Percentiles rank a stretch among this genome's conserved stretches.
Conservation (phyloP, 305 asterid genomes). For the Caryopteris hybrid region DNA sequence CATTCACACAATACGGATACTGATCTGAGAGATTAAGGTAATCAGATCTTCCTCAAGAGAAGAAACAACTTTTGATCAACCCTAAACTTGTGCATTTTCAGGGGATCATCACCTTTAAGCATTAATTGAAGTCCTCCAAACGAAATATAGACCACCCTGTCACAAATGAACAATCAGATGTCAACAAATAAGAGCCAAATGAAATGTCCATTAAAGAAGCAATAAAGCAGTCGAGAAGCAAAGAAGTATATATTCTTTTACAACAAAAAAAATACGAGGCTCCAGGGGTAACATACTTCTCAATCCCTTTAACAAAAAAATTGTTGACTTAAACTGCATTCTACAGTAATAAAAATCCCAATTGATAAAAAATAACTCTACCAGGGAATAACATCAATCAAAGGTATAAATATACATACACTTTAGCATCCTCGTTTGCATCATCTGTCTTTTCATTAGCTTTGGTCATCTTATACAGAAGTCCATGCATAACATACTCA, state of each 20-base stretch:
- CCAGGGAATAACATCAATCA: not conserved
- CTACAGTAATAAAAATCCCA: not conserved
- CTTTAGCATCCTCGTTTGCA: slow-evolving; percentile 27
- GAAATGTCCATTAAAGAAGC: not conserved
- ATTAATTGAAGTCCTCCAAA: slow-evolving; percentile 93
- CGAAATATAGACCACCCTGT: slow-evolving; percentile 58
- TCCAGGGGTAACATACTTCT: not conserved
- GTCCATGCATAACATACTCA: slow-evolving; percentile 89
- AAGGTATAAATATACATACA: slow-evolving; percentile 43
- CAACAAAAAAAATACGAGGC: not conserved
- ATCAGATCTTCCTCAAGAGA: slow-evolving; percentile 75
- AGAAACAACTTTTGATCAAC: slow-evolving; percentile 77
- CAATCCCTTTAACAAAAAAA: not conserved
- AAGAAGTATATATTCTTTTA: not conserved
- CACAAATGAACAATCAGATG: not conserved
- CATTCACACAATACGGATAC: not conserved
- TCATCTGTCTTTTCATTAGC: slow-evolving; percentile 31
- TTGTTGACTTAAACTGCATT: not conserved
- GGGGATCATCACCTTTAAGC: slow-evolving; percentile 52
- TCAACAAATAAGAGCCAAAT: not conserved
- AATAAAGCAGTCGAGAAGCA: not conserved
- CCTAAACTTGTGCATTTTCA: slow-evolving; percentile 55
- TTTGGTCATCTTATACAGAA: slow-evolving; percentile 75
- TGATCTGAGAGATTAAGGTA: not conserved
- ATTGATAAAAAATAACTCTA: not conserved